These are phyloP conservation scores for Ascochyta pisi DNA, from an alignment of 2,329 filamentous ascomycete species.

Conservation along the genomic window DNA sequence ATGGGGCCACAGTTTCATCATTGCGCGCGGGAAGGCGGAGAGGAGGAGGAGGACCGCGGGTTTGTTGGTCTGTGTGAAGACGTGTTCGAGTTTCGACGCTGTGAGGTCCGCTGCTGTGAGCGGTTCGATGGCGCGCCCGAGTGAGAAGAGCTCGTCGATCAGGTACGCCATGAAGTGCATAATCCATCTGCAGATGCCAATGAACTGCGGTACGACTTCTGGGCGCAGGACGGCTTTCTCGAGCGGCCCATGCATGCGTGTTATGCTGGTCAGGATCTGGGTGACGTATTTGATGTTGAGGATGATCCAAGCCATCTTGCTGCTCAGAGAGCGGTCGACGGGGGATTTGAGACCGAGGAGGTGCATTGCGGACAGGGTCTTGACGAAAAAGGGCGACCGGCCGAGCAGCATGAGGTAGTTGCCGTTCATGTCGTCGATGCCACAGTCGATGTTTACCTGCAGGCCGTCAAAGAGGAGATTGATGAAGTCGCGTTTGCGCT, in stretches of 20 bases:
- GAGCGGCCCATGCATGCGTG: constrained; percentile 56
- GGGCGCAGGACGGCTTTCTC: constrained; percentile 50
- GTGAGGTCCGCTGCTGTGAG: constrained; percentile 47
- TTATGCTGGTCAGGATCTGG: constrained; percentile 67
- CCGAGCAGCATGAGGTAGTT: constrained; percentile 46
- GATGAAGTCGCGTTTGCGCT: constrained; percentile 58
- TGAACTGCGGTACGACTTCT: constrained; percentile 48
- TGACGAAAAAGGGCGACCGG: constrained; percentile 72
- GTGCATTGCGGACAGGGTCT: constrained; percentile 79
- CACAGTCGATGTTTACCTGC: constrained; percentile 74
- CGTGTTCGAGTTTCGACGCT: constrained; percentile 32
- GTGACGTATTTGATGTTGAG: constrained; percentile 75
- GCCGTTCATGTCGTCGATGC: constrained; percentile 71
- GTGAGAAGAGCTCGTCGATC: constrained; percentile 57
- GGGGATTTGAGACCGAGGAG: constrained; percentile 67
- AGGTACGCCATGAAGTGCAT: constrained; percentile 68
- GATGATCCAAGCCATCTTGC: constrained; percentile 77
- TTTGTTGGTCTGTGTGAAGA: constrained; percentile 44
- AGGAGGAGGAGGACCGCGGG: constrained; percentile 43
- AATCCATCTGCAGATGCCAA: constrained; percentile 80
- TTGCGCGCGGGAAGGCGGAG: constrained; percentile 44
- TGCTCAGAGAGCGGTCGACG: constrained; percentile 64
- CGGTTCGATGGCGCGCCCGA: constrained; percentile 32
- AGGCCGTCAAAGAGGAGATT: constrained; percentile 65
- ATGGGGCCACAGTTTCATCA: constrained; percentile 47